Evolutionary conservation across 1,284 basidiomycete species (phyloP), one percentile per base, ranked within the genome.

Genomic region (Amylostereum areolatum): DNA sequence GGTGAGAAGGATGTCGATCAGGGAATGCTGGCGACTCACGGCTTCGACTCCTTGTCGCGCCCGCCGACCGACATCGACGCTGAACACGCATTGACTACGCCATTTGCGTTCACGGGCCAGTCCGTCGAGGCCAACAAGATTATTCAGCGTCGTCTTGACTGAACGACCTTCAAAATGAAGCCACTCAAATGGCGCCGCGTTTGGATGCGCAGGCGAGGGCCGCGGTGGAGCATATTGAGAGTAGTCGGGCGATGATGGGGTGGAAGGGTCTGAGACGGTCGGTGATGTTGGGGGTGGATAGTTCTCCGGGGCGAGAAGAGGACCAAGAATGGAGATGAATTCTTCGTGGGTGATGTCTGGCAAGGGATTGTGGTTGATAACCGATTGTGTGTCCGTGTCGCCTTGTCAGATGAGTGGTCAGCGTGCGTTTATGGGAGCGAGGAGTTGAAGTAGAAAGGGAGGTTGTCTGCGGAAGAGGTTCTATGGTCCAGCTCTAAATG

Each of bases 331-430:
- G 3, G 83, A 77, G 32, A 91, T 80, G 56, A 91, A 91, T 56
- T 91, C 88, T 54, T 90, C 88, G 55, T 90, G 88, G 0, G 85
- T 83, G 53, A 90, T 80, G 57, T 91, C 88, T 1, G 87, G 88
- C 4, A 91, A 71, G 2, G 89, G 88, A 58, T 90, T 91, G 64
- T 91, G 87, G 65, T 91, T 89, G 57, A 90, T 79, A 44, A 90
- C 81, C 5, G 85, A 81, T 33, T 78, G 76, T 5, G 75, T 67
- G 59, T 78, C 74, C 41, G 74, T 74, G 55, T 86, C 80, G 39
- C 69, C 83, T 85, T 56, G 18, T 46, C 12, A 25, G 33, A 18
- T 18, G 18, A 18, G 18, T 18, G 18, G 18, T 18, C 18, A 18
- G 18, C 18, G 18, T 18, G 18, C 18, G 18, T 18, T 18, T 18